phyloP scores from a whole-genome alignment of 1,284 basidiomycete species.

The Trichosporon ovoides region DNA sequence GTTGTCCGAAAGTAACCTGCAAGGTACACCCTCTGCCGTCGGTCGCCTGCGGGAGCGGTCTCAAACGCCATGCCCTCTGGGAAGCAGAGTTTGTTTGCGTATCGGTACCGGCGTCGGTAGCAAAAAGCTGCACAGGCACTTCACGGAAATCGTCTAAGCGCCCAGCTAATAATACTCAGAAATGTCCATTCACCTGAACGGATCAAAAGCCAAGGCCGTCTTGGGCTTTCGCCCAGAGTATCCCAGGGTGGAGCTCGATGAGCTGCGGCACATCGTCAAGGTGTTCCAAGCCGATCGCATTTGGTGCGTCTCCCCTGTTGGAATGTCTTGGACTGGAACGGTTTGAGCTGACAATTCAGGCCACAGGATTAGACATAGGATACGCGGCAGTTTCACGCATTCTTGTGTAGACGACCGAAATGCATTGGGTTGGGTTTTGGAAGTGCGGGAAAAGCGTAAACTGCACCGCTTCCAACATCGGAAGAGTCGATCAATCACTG shows the following conservation, averaged over 20 bases:
- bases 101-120: no score
- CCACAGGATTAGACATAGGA: not conserved
- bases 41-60: no score
- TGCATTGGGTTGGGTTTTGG: no score
- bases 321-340: not conserved
- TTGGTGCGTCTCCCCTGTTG: constrained; percentile 29
- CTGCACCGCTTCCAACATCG: no score
- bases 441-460: no score
- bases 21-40: no score
- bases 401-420: no score
- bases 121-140: no score
- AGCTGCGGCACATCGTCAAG: constrained; percentile 38
- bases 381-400: no score
- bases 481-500: no score
- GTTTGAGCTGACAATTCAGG: not conserved
- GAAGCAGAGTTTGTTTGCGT: not conserved
- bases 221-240: constrained; percentile 65
- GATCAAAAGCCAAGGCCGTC: constrained; percentile 45
- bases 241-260: constrained; percentile 51
- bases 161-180: constrained; percentile 49
- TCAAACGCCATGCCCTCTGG: not conserved
- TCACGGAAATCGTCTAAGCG: no score
- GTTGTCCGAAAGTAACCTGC: no score
- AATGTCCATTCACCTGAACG: constrained; percentile 49
- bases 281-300: constrained; percentile 44